Conservation (phyloP, 768 basidiomycete genomes). For the Hericium coralloides region DNA sequence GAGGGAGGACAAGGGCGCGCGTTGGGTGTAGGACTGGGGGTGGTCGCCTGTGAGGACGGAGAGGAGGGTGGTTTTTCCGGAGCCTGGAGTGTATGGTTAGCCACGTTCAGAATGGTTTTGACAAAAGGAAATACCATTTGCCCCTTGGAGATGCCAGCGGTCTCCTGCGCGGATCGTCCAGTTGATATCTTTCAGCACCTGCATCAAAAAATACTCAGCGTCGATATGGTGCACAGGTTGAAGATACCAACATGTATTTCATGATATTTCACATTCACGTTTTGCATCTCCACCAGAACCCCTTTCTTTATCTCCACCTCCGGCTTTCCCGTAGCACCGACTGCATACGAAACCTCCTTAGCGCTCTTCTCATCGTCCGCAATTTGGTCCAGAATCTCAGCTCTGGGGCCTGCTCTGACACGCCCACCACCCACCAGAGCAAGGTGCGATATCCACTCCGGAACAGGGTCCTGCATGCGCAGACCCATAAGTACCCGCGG, state of each 20-base stretch:
- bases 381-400: conserved; percentile 27
- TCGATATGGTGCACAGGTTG: not conserved
- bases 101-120: too few relatives aligned
- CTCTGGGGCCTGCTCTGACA: conserved; percentile 43
- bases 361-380: not conserved
- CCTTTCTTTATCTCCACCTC: conserved; percentile 17
- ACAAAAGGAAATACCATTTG: conserved; percentile 53
- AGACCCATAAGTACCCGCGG: conserved; percentile 63
- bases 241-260: conserved; percentile 1
- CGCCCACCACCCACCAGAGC: conserved; percentile 40
- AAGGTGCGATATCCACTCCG: conserved; percentile 65
- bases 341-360: not conserved
- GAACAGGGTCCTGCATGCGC: conserved; percentile 62
- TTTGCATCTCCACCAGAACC: conserved; percentile 50
- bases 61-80: conserved; percentile 91
- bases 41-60: conserved; percentile 90
- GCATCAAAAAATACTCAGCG: not conserved
- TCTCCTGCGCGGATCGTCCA: conserved; percentile 83
- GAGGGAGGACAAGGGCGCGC: conserved; percentile 30
- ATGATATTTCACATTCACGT: conserved; percentile 34
- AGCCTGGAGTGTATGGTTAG: conserved; percentile 38
- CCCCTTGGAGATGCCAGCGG: conserved; percentile 84
- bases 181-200: conserved; percentile 70
- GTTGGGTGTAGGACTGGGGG: conserved; percentile 85
- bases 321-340: not conserved